Percentiles rank a stretch among this genome's conserved stretches.
Evolutionary conservation across 257 asterid genomes (phyloP).

Genomic region (Solanum pimpinellifolium): DNA sequence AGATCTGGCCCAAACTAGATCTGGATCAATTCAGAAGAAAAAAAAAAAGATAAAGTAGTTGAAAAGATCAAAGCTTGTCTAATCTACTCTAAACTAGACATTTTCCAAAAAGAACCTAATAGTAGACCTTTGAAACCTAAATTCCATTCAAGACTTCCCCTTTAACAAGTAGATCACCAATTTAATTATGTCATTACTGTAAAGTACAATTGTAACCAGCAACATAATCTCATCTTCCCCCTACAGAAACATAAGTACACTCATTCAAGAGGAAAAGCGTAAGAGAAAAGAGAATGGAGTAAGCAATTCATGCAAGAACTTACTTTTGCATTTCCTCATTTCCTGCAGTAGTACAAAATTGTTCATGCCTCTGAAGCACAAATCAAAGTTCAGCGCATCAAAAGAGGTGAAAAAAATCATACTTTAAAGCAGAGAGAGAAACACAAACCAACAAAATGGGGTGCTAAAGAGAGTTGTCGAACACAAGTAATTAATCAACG

Average conservation of each 20-base stretch:
- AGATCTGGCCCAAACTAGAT: neutral
- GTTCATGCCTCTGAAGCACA: conserved; percentile 12
- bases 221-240: neutral
- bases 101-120: neutral
- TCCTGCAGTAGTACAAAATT: conserved; percentile 13
- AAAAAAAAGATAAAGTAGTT: neutral
- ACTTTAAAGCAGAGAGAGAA: neutral
- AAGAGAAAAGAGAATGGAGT: neutral
- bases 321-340: conserved; percentile 24
- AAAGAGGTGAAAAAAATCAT: neutral
- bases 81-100: neutral
- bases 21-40: neutral
- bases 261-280: neutral
- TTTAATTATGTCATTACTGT: neutral
- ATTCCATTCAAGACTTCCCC: neutral
- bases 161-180: neutral
- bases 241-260: neutral
- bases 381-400: neutral
- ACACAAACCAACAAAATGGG: neutral
- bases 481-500: neutral
- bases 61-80: neutral
- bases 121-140: neutral
- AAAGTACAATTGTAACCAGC: neutral
- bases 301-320: neutral
- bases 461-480: neutral